phyloP scores from a whole-genome alignment of 2,329 filamentous ascomycete genomes.

The Akanthomyces lecanii region DNA sequence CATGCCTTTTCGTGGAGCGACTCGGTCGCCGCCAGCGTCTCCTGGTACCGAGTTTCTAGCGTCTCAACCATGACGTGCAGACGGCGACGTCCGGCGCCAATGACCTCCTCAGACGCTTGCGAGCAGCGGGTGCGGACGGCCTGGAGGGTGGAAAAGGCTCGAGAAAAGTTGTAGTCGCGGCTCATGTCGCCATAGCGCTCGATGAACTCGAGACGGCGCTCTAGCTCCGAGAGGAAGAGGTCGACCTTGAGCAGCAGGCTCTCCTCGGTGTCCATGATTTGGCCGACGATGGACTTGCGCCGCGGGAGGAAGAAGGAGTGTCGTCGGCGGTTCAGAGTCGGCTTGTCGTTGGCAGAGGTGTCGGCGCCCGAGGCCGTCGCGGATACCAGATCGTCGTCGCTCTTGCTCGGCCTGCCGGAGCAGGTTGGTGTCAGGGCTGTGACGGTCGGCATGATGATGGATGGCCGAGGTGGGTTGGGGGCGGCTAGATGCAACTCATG shows the following conservation, averaged over 20 bases:
- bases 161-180: slow-evolving; percentile 76
- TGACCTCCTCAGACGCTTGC: slow-evolving; percentile 81
- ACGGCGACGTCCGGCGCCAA: slow-evolving; percentile 79
- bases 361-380: slow-evolving; percentile 41
- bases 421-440: slow-evolving; percentile 37
- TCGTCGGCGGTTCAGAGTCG: slow-evolving; percentile 32
- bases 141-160: slow-evolving; percentile 80
- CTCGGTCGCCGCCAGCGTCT: slow-evolving; percentile 77
- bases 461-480: neutral
- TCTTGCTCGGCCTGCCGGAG: slow-evolving; percentile 29
- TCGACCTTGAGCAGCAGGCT: slow-evolving; percentile 64
- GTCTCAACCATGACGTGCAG: slow-evolving; percentile 90
- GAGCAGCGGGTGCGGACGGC: slow-evolving; percentile 85
- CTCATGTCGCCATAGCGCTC: slow-evolving; percentile 82
- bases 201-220: slow-evolving; percentile 79
- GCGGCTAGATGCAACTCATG: slow-evolving; percentile 1
- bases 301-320: slow-evolving; percentile 56
- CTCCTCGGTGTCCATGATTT: slow-evolving; percentile 61
- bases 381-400: slow-evolving; percentile 32
- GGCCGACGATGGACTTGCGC: slow-evolving; percentile 55
- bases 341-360: slow-evolving; percentile 31
- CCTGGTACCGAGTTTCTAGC: slow-evolving; percentile 80
- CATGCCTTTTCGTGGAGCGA: slow-evolving; percentile 89
- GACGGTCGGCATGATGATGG: slow-evolving; percentile 34
- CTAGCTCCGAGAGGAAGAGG: slow-evolving; percentile 78